Percentiles rank a stretch among this genome's conserved stretches.
phyloP scores from a whole-genome alignment of 108 stramenopile species.

The Mayamaea pseudoterrestris region DNA sequence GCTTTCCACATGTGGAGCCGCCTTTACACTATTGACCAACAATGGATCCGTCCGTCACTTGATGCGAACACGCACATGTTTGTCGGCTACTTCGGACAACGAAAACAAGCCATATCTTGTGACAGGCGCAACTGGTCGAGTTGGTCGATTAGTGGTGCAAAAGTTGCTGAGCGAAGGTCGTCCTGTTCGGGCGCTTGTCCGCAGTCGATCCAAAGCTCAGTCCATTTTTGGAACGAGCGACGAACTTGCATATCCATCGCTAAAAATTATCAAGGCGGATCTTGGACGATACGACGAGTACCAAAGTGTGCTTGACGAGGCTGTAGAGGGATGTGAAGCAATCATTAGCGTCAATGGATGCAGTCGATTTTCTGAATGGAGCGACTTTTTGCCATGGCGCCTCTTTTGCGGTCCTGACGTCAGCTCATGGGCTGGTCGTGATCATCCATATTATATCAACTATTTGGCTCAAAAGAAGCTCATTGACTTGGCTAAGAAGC shows the following conservation, averaged over 20 bases:
- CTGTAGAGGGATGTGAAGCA: constrained; percentile 3
- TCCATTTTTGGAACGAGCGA: constrained; percentile 1
- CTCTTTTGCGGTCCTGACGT: neutral
- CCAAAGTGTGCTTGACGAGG: neutral
- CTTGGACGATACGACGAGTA: neutral
- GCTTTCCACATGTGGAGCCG: too few species aligned
- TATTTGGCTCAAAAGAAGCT: constrained; percentile 8
- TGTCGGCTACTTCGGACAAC: too few species aligned
- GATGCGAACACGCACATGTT: too few species aligned
- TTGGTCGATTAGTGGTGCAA: constrained; percentile 7
- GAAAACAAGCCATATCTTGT: constrained; percentile 12
- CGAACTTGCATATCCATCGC: neutral
- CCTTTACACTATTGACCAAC: too few species aligned
- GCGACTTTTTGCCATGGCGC: constrained; percentile 6
- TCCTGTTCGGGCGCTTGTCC: constrained; percentile 5
- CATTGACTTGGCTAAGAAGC: constrained; percentile 11
- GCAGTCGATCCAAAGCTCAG: constrained; percentile 1
- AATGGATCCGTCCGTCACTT: too few species aligned
- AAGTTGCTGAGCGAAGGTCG: constrained; percentile 1
- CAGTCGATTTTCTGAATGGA: constrained; percentile 4
- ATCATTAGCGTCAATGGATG: constrained; percentile 9
- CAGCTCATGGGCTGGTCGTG: constrained; percentile 4
- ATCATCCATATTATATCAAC: constrained; percentile 13
- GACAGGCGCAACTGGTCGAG: constrained; percentile 8
- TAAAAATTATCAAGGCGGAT: neutral